Evolutionary conservation across 2,329 filamentous ascomycete genomes (phyloP).

Genomic region (Anthostomella pinea): DNA sequence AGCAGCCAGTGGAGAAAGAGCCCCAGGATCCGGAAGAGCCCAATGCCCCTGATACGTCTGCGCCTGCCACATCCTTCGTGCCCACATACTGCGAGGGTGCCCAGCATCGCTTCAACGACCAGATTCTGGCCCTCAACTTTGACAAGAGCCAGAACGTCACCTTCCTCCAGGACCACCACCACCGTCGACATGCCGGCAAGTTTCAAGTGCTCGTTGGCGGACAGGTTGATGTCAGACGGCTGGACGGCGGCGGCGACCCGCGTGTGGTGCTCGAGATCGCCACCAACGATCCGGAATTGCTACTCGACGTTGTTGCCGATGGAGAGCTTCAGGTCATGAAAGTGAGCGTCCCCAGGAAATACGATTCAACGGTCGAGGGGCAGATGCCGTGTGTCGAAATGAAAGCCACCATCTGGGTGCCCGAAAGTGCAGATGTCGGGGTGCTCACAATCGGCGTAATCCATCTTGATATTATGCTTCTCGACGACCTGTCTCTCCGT

Average conservation of each 20-base stretch:
- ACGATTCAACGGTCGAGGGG: constrained; percentile 27
- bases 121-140: constrained; percentile 36
- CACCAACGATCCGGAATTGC: constrained; percentile 43
- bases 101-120: constrained; percentile 28
- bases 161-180: constrained; percentile 38
- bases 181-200: constrained; percentile 23
- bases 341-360: constrained; percentile 37
- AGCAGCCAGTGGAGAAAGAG: constrained; percentile 10
- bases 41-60: constrained; percentile 7
- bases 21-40: constrained; percentile 14
- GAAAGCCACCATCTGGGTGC: constrained; percentile 46
- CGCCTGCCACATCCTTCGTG: constrained; percentile 13
- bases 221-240: constrained; percentile 42
- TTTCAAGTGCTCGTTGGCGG: constrained; percentile 41
- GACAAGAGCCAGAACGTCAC: constrained; percentile 33
- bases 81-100: constrained; percentile 22
- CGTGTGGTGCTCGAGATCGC: constrained; percentile 43
- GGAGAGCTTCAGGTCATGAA: constrained; percentile 36
- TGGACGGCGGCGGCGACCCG: constrained; percentile 33
- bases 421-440: constrained; percentile 37
- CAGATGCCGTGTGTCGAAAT: constrained; percentile 46
- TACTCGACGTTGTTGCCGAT: constrained; percentile 33
- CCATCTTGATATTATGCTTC: constrained; percentile 38
- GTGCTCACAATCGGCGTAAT: constrained; percentile 34
- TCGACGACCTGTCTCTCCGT: constrained; percentile 35